Evolutionary conservation across 176 grass and related monocot species (phyloP).

Genomic region (Avena sativa): DNA sequence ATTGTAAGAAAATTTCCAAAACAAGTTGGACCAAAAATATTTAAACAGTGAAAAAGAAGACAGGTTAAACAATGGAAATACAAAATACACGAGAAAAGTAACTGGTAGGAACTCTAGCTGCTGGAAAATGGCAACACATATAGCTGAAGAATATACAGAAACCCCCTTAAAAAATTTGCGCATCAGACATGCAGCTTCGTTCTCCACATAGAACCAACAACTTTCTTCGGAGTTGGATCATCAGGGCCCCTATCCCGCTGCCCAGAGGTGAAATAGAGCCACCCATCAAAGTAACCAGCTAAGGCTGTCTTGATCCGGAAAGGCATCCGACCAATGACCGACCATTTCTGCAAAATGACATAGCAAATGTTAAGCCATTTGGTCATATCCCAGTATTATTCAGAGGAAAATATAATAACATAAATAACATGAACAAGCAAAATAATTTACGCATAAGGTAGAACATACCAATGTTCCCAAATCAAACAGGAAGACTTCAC

Average conservation of each 20-base stretch:
- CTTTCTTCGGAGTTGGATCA: slow-evolving; percentile 78
- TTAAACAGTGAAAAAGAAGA: neutral
- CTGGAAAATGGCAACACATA: slow-evolving; percentile 19
- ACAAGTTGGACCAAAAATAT: neutral
- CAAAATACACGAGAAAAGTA: slow-evolving; percentile 33
- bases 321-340: slow-evolving; percentile 78
- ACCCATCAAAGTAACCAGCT: slow-evolving; percentile 75
- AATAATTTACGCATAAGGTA: neutral
- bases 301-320: slow-evolving; percentile 84
- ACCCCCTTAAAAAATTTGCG: slow-evolving; percentile 4
- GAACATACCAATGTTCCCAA: slow-evolving; percentile 66
- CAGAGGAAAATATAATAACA: neutral
- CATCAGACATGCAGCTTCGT: slow-evolving; percentile 59
- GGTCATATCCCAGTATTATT: slow-evolving; percentile 4
- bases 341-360: slow-evolving; percentile 64
- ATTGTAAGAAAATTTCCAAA: neutral
- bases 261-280: slow-evolving; percentile 92
- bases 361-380: neutral
- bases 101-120: slow-evolving; percentile 8
- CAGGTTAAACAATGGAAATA: neutral
- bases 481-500: slow-evolving; percentile 81
- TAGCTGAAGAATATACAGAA: slow-evolving; percentile 16
- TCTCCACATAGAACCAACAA: slow-evolving; percentile 80
- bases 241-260: slow-evolving; percentile 76
- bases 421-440: neutral